phyloP scores from a whole-genome alignment of 805 yeast species.

The Candida arabinofermentans region DNA sequence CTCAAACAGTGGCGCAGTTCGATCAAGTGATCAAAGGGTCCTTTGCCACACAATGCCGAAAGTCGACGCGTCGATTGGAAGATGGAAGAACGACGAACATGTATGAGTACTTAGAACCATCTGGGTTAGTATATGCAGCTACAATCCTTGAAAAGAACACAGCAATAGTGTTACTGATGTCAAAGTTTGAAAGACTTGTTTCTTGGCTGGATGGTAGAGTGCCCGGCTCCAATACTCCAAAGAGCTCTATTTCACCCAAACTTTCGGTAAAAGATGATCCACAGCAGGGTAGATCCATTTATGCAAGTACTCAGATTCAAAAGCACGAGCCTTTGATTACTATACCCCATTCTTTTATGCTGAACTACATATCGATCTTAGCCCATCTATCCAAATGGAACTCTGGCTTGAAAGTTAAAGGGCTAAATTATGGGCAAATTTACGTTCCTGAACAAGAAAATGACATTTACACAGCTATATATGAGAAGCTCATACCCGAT shows the following conservation, averaged over 20 bases:
- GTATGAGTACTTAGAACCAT: too few relatives aligned
- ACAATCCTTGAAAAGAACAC: too few relatives aligned
- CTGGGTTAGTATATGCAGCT: too few relatives aligned
- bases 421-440: constrained; percentile 12
- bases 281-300: constrained; percentile 62
- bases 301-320: constrained; percentile 36
- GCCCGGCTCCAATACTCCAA: constrained; percentile 12
- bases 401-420: constrained; percentile 20
- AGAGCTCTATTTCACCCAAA: constrained; percentile 36
- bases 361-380: constrained; percentile 54
- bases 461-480: constrained; percentile 8
- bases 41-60: background rate
- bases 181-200: constrained; percentile 18
- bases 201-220: constrained; percentile 30
- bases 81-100: too few relatives aligned
- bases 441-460: constrained; percentile 23
- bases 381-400: constrained; percentile 38
- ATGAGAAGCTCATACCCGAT: constrained; percentile 17
- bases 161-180: constrained; percentile 11
- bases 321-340: constrained; percentile 44
- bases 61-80: background rate
- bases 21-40: background rate
- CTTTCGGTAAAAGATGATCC: constrained; percentile 39
- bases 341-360: constrained; percentile 53
- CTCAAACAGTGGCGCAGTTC: too few relatives aligned